phyloP scores from a whole-genome alignment of 129 eudicot species.

The Tagetes erecta region DNA sequence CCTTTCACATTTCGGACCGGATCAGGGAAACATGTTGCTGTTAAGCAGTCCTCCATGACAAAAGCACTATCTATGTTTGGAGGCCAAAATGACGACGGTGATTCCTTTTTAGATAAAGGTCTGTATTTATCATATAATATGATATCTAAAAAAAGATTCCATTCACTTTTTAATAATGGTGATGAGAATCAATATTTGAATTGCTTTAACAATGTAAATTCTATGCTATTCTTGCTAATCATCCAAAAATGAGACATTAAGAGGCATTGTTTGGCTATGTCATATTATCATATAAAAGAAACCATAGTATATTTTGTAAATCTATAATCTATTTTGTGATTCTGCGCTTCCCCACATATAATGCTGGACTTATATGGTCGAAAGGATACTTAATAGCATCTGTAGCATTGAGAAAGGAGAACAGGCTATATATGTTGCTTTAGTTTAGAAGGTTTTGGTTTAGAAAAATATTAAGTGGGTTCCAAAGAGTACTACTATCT shows the following conservation, averaged over 20 bases:
- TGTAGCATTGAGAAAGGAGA: background rate
- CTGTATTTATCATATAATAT: constrained; percentile 4
- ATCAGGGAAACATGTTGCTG: constrained; percentile 40
- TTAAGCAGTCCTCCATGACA: constrained; percentile 58
- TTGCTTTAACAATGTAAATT: background rate
- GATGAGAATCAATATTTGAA: constrained; percentile 9
- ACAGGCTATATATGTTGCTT: constrained; percentile 1
- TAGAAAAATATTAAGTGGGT: constrained; percentile 2
- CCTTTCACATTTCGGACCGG: constrained; percentile 46
- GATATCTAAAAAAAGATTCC: background rate
- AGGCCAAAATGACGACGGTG: constrained; percentile 37
- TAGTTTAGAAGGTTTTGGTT: background rate
- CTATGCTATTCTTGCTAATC: background rate
- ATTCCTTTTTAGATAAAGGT: constrained; percentile 38
- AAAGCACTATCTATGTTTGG: constrained; percentile 67
- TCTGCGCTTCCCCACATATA: background rate
- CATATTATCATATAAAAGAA: constrained; percentile 1
- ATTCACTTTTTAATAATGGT: background rate
- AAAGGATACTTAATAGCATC: background rate
- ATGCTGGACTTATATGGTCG: constrained; percentile 7
- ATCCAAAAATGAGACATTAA: constrained; percentile 15
- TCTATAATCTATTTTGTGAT: background rate
- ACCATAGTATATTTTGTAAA: background rate
- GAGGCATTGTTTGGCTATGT: background rate
- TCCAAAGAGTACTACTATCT: background rate